Evolutionary conservation across 2,329 filamentous ascomycete genomes (phyloP).

Genomic region (Chrysosporium queenslandicum): DNA sequence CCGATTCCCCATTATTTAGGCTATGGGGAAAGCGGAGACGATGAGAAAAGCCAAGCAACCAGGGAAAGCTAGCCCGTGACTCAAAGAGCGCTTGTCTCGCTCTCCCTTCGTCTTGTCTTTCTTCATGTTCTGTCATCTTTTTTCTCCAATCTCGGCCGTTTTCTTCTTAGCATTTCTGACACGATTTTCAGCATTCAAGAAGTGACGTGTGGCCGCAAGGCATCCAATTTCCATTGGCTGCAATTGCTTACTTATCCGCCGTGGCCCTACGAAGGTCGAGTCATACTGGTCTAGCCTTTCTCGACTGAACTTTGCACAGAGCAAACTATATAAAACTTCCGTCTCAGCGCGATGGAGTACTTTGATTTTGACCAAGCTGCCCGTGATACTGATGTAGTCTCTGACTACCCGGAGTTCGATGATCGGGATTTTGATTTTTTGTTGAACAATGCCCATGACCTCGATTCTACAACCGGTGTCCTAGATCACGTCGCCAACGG

Average conservation of each 20-base stretch:
- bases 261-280: not conserved
- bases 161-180: not conserved
- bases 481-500: not conserved
- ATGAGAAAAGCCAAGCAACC: not conserved
- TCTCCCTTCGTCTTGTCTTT: not conserved
- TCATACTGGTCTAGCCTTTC: not conserved
- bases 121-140: not conserved
- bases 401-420: constrained; percentile 30
- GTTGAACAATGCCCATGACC: not conserved
- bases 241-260: constrained; percentile 7
- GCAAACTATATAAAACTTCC: constrained; percentile 9
- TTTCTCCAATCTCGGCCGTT: not conserved
- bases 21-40: constrained; percentile 11
- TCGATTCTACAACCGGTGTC: constrained; percentile 5
- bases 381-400: constrained; percentile 32
- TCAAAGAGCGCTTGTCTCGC: constrained; percentile 1
- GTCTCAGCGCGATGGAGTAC: constrained; percentile 33
- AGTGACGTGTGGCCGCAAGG: constrained; percentile 6
- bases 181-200: not conserved
- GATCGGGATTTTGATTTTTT: constrained; percentile 2
- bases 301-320: not conserved
- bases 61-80: constrained; percentile 2
- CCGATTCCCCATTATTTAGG: constrained; percentile 7
- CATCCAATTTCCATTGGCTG: constrained; percentile 1
- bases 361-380: constrained; percentile 41